Base-by-base conservation (phyloP, 371 early-diverging fungal species). In the Mortierella sp. region DNA sequence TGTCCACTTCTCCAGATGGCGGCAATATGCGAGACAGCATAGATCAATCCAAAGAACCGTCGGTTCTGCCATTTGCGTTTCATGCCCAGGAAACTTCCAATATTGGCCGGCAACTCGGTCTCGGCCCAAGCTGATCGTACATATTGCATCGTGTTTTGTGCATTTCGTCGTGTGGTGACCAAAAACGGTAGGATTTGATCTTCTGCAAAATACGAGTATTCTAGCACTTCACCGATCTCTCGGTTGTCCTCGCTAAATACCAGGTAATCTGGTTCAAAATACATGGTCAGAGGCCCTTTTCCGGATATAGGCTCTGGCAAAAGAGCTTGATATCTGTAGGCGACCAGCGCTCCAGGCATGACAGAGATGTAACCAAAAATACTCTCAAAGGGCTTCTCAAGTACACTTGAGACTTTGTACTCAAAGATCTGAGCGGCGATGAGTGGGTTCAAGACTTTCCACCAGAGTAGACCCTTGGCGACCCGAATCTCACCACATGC, bases 401-500 rank as follows among this genome's bases (percentile, higher is more conserved):
- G 84, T 55, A 96, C 94, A 72, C 96, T 96, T 50, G 92, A 91
- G 81, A 95, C 95, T 75, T 95, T 95, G 86, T 95, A 95, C 76
- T 91, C 97, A 83, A 96, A 96, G 79, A 95, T 95, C 76, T 96
- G 97, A 0, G 95, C 92, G 1, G 97, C 98, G 1, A 97, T 95
- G 37, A 98, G 75, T 1, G 97, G 96, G 61, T 96, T 96, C 46
- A 92, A 58, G 2, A 95, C 81, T 59, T 90, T 89, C 57, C 86
- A 83, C 80, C 90, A 91, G 55, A 83, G 90, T 28, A 84, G 75
- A 60, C 93, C 94, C 26, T 92, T 86, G 80, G 97, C 95, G 29
- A 95, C 97, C 50, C 92, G 85, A 71, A 97, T 97, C 75, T 98
- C 98, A 52, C 98, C 98, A 84, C 98, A 98, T 6, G 98, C 98